These are phyloP conservation scores for Cymbopogon flexuosus DNA, from an alignment of 202 grass and related monocot species.

Conservation along the genomic window DNA sequence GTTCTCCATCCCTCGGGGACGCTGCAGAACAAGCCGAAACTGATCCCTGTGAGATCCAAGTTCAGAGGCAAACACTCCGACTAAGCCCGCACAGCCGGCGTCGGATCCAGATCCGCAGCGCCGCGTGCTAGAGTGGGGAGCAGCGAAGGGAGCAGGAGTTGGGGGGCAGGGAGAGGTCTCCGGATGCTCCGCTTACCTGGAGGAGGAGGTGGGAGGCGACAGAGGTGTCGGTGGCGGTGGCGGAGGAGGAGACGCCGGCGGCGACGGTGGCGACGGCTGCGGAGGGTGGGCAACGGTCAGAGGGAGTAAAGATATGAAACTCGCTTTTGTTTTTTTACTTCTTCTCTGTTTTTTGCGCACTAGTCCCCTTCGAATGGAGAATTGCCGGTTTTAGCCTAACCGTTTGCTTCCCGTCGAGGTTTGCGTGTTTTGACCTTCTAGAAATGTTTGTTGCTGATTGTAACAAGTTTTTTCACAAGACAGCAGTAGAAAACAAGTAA, in stretches of 20 bases:
- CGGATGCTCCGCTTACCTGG: slow-evolving; percentile 15
- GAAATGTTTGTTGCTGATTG: background rate
- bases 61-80: background rate
- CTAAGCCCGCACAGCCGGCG: background rate
- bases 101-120: slow-evolving; percentile 35
- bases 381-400: background rate
- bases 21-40: background rate
- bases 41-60: slow-evolving; percentile 23
- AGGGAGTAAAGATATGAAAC: slow-evolving; percentile 14
- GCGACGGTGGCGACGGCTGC: background rate
- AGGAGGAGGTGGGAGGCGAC: background rate
- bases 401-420: slow-evolving; percentile 14
- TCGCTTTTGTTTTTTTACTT: background rate
- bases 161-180: background rate
- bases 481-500: too few species aligned
- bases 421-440: background rate
- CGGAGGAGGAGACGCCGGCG: background rate
- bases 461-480: too few species aligned
- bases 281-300: slow-evolving; percentile 23
- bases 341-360: slow-evolving; percentile 6
- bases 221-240: background rate
- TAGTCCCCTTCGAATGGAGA: background rate
- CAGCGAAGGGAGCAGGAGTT: background rate
- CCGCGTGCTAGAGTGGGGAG: background rate
- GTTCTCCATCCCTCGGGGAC: slow-evolving; percentile 57